Evolutionary conservation across 495 filamentous ascomycete species (phyloP), one percentile per base, ranked within the genome.

Genomic region (Friedmanniomyces simplex): DNA sequence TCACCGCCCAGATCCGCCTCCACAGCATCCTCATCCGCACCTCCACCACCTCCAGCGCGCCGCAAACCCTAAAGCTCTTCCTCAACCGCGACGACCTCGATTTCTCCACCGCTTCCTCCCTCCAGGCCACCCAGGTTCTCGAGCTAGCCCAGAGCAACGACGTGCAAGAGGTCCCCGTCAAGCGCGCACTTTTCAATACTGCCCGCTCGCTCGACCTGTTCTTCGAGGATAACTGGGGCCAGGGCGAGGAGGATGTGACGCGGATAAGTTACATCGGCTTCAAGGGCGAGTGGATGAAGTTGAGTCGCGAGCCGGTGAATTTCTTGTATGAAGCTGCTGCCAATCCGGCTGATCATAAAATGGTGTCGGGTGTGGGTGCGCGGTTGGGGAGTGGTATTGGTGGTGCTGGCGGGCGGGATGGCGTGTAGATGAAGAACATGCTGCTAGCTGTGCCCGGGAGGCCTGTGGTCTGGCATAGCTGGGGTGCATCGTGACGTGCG

Each of bases 321-420:
- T 86, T 96, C 61, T 61, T 95, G 48, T 98, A 97, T 69, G 93
- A 98, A 78, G 86, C 88, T 20, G 91, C 93, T 16, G 84, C 93
- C 30, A 96, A 96, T 63, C 91, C 91, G 16, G 77, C 69, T 54
- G 93, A 98, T 73, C 93, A 97, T 74, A 75, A 66, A 57, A 47
- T 61, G 49, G 57, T 63, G 32, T 65, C 52, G 69, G 76, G 56
- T 71, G 76, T 62, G 61, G 73, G 67, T 34, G 39, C 55, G 54
- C 57, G 67, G 22, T 66, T 81, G 66, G 78, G 79, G 1, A 72
- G 70, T 61, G 63, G 64, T 32, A 69, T 80, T 63, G 73, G 73
- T 28, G 62, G 54, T 2, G 60, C 60, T 16, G 69, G 73, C 11
- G 59, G 68, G 25, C 54, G 63, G 20, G 45, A 56, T 47, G 59